These are phyloP conservation scores for Sordariomycetes sp. DNA, from an alignment of 2,329 filamentous ascomycete genomes.

Conservation along the genomic window DNA sequence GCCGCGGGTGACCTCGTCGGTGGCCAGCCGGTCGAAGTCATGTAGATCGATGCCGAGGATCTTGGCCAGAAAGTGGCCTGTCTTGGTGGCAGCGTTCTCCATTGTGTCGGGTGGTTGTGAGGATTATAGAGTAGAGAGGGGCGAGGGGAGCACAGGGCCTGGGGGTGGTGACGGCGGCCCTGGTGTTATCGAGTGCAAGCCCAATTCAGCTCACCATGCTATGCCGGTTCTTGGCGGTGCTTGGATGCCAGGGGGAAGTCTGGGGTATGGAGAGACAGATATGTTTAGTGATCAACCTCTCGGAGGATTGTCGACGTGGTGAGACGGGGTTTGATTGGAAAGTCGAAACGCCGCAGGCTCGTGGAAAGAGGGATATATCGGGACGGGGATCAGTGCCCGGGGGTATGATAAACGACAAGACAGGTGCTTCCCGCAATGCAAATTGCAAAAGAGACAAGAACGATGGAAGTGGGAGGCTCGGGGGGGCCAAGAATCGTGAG, in stretches of 20 bases:
- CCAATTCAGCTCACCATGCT: neutral
- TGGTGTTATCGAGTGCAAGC: neutral
- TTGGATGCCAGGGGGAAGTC: neutral
- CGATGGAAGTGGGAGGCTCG: neutral
- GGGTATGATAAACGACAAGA: neutral
- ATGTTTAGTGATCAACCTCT: neutral
- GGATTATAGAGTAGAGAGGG: neutral
- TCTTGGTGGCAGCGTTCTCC: constrained; percentile 31
- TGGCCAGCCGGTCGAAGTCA: constrained; percentile 25
- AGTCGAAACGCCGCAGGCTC: neutral
- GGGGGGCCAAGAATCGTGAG: neutral
- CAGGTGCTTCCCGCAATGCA: neutral
- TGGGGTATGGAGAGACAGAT: neutral
- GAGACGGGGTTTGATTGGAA: neutral
- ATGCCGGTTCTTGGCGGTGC: neutral
- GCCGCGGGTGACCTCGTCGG: constrained; percentile 55
- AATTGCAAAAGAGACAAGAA: neutral
- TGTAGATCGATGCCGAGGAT: constrained; percentile 72
- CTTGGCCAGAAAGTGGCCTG: constrained; percentile 66
- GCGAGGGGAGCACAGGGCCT: neutral
- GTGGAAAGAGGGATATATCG: neutral
- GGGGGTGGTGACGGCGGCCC: neutral
- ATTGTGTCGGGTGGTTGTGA: constrained; percentile 13
- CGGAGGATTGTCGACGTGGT: neutral
- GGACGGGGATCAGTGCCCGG: neutral